Base-by-base conservation (phyloP, 208 protist species). In the Trypanosoma lewisi region DNA sequence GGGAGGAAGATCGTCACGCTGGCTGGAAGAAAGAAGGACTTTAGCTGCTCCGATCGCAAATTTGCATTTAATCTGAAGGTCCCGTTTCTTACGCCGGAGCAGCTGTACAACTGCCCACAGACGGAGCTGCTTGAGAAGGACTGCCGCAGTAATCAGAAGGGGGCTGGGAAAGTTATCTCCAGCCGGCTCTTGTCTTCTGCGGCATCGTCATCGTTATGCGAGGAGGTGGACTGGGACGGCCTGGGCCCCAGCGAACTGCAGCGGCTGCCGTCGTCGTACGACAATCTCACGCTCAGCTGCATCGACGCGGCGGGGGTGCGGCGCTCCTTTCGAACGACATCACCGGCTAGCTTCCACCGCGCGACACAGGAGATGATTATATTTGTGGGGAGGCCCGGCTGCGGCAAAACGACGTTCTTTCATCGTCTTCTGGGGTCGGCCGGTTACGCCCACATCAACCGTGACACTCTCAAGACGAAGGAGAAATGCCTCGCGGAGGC, bases 321-420 rank as follows among this genome's bases (percentile, higher is more conserved):
- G 25, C 28, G 54, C 25, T 56, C 45, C 14, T 36, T 74, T 19
- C 6, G 23, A 17, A 12, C 63, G 6, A 0, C 54, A 16, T 55
- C 62, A 17, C 48, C 56, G 11, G 36, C 56, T 1, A 31, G 23
- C 11, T 70, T 75, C 42, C 39, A 66, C 49, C 42, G 58, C 6
- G 34, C n/a, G 31, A 39, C 36, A 25, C 83, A 93, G 55, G 95
- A 97, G 63, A 75, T 96, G 72, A 73, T 97, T 14, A n/a, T 97
- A 23, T 78, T 95, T 41, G 76, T 89, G 27, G 91, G 95, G 21
- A 90, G 62, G 42, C 94, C 92, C 1, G 92, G 86, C 4, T 80
- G 67, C 53, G 96, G 94, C 36, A 98, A 98, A 71, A 88, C 77
- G 33, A 93, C 91, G n/a, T 91, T 98, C 61, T 87, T 70, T 56